These are phyloP conservation scores for Apocynum venetum DNA, from an alignment of 257 asterid genomes.

Conservation along the genomic window DNA sequence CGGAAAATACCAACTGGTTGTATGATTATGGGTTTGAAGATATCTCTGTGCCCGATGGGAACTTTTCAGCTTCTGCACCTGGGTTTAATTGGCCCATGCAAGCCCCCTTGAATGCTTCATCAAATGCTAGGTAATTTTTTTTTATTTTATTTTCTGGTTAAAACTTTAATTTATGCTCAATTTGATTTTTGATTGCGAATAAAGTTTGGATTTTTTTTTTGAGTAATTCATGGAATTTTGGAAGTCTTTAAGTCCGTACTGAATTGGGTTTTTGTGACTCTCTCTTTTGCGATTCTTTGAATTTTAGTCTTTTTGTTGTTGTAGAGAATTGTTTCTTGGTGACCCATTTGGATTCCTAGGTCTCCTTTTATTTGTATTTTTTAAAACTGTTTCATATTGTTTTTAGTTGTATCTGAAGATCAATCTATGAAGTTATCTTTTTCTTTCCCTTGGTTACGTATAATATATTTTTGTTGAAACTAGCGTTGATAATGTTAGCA, in stretches of 20 bases:
- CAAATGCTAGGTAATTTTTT: slow-evolving; percentile 45
- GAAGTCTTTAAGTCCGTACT: background rate
- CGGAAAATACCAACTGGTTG: slow-evolving; percentile 84
- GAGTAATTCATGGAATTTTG: background rate
- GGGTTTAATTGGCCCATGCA: slow-evolving; percentile 74
- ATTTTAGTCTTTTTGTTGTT: background rate
- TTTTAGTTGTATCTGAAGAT: background rate
- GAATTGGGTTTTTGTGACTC: background rate
- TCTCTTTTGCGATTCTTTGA: background rate
- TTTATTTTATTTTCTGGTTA: background rate
- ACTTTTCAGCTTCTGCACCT: slow-evolving; percentile 48
- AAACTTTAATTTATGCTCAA: background rate
- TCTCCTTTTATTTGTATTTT: background rate
- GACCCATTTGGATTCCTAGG: background rate
- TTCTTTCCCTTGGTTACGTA: background rate
- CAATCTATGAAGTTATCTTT: background rate
- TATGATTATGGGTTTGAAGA: slow-evolving; percentile 82
- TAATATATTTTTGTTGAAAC: background rate
- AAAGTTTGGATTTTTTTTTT: background rate
- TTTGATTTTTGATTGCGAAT: background rate
- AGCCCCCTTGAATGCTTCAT: slow-evolving; percentile 46
- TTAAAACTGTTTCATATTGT: background rate
- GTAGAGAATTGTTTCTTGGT: background rate
- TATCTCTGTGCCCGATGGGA: slow-evolving; percentile 47
- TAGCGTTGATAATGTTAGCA: background rate